These are phyloP conservation scores for Ilyonectria mors-panacis DNA, from an alignment of 2,329 filamentous ascomycete genomes.

Conservation along the genomic window DNA sequence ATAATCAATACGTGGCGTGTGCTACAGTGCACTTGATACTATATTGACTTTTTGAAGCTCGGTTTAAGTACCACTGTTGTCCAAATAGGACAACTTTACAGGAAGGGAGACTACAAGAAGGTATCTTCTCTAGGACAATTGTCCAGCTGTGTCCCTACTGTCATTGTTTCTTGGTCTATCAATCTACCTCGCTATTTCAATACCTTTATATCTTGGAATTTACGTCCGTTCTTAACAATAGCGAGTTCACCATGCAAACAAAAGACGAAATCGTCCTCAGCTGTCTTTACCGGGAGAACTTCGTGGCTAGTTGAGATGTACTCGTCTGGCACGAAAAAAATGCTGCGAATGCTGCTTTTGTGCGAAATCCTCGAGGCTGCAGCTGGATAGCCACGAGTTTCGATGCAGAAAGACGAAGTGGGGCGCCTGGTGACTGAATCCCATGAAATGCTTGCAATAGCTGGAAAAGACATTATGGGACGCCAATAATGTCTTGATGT, in stretches of 20 bases:
- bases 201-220: slow-evolving; percentile 15
- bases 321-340: slow-evolving; percentile 42
- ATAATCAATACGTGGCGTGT: too few relatives aligned
- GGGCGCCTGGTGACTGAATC: slow-evolving; percentile 21
- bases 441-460: slow-evolving; percentile 32
- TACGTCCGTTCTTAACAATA: slow-evolving; percentile 39
- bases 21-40: too few relatives aligned
- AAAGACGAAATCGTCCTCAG: slow-evolving; percentile 32
- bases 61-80: too few relatives aligned
- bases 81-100: too few relatives aligned
- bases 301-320: slow-evolving; percentile 34
- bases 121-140: too few relatives aligned
- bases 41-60: too few relatives aligned
- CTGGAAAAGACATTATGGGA: neutral
- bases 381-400: slow-evolving; percentile 36
- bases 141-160: too few relatives aligned
- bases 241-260: slow-evolving; percentile 34
- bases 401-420: slow-evolving; percentile 35
- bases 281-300: slow-evolving; percentile 48
- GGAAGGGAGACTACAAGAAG: too few relatives aligned
- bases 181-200: neutral
- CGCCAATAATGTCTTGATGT: neutral
- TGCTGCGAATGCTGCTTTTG: slow-evolving; percentile 29
- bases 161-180: too few relatives aligned
- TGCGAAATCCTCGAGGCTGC: slow-evolving; percentile 12